Evolutionary conservation across 1,139 yeast genomes (phyloP).

Genomic region (Protomyces pachydermus): DNA sequence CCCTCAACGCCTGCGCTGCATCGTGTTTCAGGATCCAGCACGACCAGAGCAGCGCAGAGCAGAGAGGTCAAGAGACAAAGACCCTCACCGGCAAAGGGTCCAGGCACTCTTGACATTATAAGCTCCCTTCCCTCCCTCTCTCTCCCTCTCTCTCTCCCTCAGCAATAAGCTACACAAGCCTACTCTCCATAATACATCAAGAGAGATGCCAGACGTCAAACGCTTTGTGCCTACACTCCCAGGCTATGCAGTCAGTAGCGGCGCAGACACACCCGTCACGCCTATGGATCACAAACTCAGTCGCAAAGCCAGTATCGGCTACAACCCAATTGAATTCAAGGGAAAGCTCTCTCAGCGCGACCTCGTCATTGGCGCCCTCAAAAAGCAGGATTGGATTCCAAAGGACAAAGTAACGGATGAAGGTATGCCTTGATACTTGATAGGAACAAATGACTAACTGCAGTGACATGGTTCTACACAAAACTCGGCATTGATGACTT

Average conservation of each 20-base stretch:
- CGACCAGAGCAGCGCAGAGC: too few relatives aligned
- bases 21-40: too few relatives aligned
- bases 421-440: constrained; percentile 25
- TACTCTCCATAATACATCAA: background rate
- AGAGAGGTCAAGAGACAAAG: too few relatives aligned
- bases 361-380: constrained; percentile 10
- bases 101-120: too few relatives aligned
- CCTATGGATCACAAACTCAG: constrained; percentile 17
- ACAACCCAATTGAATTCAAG: constrained; percentile 3
- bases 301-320: constrained; percentile 14
- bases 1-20: too few relatives aligned
- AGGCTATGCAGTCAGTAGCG: constrained; percentile 1
- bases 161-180: too few relatives aligned
- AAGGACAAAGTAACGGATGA: constrained; percentile 21
- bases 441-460: background rate
- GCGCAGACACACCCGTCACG: constrained; percentile 20
- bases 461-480: constrained; percentile 68
- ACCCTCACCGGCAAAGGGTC: too few relatives aligned
- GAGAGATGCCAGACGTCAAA: background rate
- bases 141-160: too few relatives aligned
- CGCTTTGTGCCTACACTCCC: background rate
- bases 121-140: too few relatives aligned
- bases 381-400: constrained; percentile 23
- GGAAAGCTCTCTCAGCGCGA: constrained; percentile 22
- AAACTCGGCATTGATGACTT: constrained; percentile 83